phyloP scores from a whole-genome alignment of 2,329 filamentous ascomycete species.

The Lachnellula hyalina region DNA sequence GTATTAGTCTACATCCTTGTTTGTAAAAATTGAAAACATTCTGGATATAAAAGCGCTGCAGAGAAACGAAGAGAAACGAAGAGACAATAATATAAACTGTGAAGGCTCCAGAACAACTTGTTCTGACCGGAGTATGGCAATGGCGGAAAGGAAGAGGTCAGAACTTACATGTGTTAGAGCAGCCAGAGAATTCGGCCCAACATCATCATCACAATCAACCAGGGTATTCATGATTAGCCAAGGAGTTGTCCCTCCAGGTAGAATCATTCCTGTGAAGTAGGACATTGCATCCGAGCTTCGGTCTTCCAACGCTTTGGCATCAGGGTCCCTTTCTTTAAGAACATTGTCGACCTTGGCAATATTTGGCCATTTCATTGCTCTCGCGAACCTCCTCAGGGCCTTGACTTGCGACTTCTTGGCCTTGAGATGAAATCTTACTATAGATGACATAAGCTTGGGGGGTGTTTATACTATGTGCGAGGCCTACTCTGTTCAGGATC shows the following conservation, averaged over 20 bases:
- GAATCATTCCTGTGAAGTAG: conserved; percentile 68
- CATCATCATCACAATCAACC: conserved; percentile 68
- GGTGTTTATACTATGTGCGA: conserved; percentile 8
- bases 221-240: conserved; percentile 76
- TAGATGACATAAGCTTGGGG: conserved; percentile 21
- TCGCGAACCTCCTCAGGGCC: conserved; percentile 62
- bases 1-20: no score
- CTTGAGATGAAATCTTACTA: conserved; percentile 58
- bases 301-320: conserved; percentile 52
- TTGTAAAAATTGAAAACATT: no score
- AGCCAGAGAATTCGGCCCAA: conserved; percentile 58
- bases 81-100: background rate
- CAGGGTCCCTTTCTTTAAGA: conserved; percentile 48
- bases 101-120: background rate
- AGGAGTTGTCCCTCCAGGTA: conserved; percentile 65
- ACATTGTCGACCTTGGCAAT: conserved; percentile 57
- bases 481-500: conserved; percentile 45
- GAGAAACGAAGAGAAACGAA: no score
- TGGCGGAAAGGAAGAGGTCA: background rate
- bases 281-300: conserved; percentile 69
- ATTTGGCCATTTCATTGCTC: conserved; percentile 74
- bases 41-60: no score
- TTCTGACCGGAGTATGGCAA: no score
- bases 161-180: conserved; percentile 52
- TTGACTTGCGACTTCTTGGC: conserved; percentile 64